Evolutionary conservation across 2,329 filamentous ascomycete genomes (phyloP).

Genomic region (Apiospora kogelbergensis): DNA sequence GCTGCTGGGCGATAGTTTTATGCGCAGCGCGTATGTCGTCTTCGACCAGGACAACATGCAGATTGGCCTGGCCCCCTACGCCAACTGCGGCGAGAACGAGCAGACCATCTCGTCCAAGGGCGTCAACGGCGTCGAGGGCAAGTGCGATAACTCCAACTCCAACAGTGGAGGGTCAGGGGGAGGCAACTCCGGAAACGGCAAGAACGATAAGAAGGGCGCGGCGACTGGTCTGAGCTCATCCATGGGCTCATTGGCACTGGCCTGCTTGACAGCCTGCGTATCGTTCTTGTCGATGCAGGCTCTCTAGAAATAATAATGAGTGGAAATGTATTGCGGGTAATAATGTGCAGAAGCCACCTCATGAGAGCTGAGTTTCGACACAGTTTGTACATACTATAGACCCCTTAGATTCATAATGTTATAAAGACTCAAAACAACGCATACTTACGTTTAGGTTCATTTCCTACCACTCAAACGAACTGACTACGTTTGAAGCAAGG

Average conservation of each 20-base stretch:
- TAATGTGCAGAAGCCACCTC: not conserved
- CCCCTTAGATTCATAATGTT: not conserved
- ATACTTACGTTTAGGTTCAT: not conserved
- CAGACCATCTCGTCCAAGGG: not conserved
- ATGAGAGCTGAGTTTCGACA: not conserved
- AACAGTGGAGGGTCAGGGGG: not conserved
- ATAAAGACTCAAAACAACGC: not conserved
- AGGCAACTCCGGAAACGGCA: not conserved
- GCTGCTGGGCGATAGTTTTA: constrained; percentile 58
- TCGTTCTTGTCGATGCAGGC: not conserved
- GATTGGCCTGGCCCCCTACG: constrained; percentile 50
- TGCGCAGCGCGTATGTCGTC: constrained; percentile 55
- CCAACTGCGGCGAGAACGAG: constrained; percentile 47
- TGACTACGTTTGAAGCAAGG: not conserved
- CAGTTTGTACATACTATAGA: not conserved
- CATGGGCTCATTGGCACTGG: not conserved
- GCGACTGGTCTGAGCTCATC: not conserved
- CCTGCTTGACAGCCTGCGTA: not conserved
- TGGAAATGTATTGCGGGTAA: not conserved
- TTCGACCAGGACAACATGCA: constrained; percentile 51
- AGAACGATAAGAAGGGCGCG: not conserved
- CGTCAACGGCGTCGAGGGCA: not conserved
- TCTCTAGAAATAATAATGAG: not conserved
- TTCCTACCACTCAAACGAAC: not conserved
- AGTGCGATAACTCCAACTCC: not conserved